Conservation (phyloP, 2,329 filamentous ascomycete species). For the Allantophomopsis lycopodina region DNA sequence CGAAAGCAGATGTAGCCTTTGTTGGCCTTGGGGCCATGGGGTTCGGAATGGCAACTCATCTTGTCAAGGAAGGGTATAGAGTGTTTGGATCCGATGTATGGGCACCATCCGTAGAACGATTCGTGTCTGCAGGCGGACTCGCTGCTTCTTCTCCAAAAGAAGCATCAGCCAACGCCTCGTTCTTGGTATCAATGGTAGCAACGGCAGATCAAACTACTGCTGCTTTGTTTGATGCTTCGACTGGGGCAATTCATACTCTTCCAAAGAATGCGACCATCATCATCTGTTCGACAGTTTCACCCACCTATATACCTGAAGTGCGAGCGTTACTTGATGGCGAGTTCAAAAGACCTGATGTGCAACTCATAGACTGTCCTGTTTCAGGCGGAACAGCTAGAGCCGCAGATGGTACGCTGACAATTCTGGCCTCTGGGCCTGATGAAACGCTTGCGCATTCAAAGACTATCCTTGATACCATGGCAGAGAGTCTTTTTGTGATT, state of each 20-base stretch:
- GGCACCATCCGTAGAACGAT: slow-evolving; percentile 48
- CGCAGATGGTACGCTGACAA: slow-evolving; percentile 58
- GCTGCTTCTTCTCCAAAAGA: slow-evolving; percentile 43
- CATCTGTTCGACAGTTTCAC: slow-evolving; percentile 58
- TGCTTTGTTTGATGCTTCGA: slow-evolving; percentile 46
- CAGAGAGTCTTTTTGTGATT: slow-evolving; percentile 48
- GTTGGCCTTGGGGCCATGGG: slow-evolving; percentile 70
- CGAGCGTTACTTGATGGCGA: slow-evolving; percentile 37
- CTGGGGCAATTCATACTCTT: slow-evolving; percentile 30
- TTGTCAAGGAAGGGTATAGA: slow-evolving; percentile 49
- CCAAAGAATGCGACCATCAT: slow-evolving; percentile 45
- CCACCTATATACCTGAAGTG: slow-evolving; percentile 48
- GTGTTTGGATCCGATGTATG: slow-evolving; percentile 61
- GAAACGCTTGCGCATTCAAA: slow-evolving; percentile 41
- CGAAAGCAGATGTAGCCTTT: slow-evolving; percentile 36
- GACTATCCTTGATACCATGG: slow-evolving; percentile 48
- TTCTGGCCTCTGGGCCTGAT: slow-evolving; percentile 54
- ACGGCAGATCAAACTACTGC: slow-evolving; percentile 54
- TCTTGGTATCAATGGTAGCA: slow-evolving; percentile 64
- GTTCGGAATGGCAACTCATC: slow-evolving; percentile 63
- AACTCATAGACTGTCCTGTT: slow-evolving; percentile 58
- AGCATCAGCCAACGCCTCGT: slow-evolving; percentile 41
- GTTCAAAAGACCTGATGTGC: slow-evolving; percentile 46
- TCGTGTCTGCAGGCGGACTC: slow-evolving; percentile 44
- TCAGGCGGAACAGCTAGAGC: slow-evolving; percentile 57